Evolutionary conservation across 2,329 filamentous ascomycete species (phyloP).

Genomic region (Paecilomyces dactylethromorphus): DNA sequence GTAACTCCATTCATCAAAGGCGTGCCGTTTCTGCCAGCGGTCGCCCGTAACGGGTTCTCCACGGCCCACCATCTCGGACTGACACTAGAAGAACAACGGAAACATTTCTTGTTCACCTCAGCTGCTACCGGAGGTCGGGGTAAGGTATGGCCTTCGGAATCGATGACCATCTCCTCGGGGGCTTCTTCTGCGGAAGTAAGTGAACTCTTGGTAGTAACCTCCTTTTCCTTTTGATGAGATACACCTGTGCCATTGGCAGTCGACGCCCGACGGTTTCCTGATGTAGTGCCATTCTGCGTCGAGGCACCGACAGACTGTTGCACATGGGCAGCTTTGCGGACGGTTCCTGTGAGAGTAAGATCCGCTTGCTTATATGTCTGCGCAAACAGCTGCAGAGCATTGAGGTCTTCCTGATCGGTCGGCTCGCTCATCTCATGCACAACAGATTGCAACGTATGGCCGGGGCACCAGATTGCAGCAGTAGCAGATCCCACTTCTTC

Average conservation of each 20-base stretch:
- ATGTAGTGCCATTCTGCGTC: constrained; percentile 17
- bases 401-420: constrained; percentile 64
- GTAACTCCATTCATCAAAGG: constrained; percentile 26
- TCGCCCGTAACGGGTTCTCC: constrained; percentile 47
- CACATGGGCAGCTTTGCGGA: constrained; percentile 77
- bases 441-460: constrained; percentile 68
- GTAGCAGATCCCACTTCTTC: constrained; percentile 75
- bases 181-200: constrained; percentile 13
- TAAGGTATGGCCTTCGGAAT: constrained; percentile 19
- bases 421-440: constrained; percentile 74
- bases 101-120: constrained; percentile 27
- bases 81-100: constrained; percentile 31
- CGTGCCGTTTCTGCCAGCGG: constrained; percentile 40
- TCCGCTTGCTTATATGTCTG: constrained; percentile 94
- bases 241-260: constrained; percentile 38
- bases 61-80: constrained; percentile 57
- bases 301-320: constrained; percentile 32
- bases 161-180: constrained; percentile 24
- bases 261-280: constrained; percentile 51
- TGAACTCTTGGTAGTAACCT: constrained; percentile 14
- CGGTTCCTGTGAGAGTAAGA: constrained; percentile 79
- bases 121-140: constrained; percentile 10
- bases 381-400: constrained; percentile 78
- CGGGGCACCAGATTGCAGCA: constrained; percentile 87
- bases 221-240: constrained; percentile 21